Percentiles rank a stretch among this genome's conserved stretches.
Conservation (phyloP, 805 yeast species). For the Cyberlindnera samutprakarnensis region DNA sequence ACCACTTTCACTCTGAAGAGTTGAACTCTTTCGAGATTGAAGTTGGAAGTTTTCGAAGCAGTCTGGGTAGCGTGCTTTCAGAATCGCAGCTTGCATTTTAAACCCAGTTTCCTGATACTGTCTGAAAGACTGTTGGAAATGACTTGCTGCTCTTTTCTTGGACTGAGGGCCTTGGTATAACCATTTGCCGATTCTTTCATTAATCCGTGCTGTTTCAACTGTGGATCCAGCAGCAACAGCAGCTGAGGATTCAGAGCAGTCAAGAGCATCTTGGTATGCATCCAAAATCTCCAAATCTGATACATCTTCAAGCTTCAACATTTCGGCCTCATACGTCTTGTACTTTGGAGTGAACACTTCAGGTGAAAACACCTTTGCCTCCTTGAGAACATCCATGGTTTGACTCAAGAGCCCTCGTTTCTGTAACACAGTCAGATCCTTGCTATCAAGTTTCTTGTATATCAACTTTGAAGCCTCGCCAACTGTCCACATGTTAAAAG, state of each 20-base stretch:
- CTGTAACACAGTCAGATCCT: conserved; percentile 13
- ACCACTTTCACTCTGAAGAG: conserved; percentile 11
- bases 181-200: conserved; percentile 37
- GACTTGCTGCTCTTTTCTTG: conserved; percentile 29
- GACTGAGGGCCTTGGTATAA: conserved; percentile 8
- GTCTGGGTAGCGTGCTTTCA: conserved; percentile 26
- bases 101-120: conserved; percentile 26
- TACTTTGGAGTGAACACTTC: conserved; percentile 31
- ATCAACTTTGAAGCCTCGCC: background rate
- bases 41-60: conserved; percentile 17
- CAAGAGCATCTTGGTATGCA: conserved; percentile 37
- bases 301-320: conserved; percentile 15
- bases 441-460: conserved; percentile 12
- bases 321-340: conserved; percentile 28
- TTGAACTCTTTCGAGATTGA: conserved; percentile 11
- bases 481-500: conserved; percentile 7
- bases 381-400: conserved; percentile 22
- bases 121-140: conserved; percentile 30
- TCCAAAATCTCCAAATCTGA: conserved; percentile 35
- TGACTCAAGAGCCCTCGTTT: conserved; percentile 20
- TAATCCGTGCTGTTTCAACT: conserved; percentile 25
- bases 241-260: conserved; percentile 28
- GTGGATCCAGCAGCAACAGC: no score
- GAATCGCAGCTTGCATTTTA: conserved; percentile 16
- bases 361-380: conserved; percentile 31